Percentiles rank a stretch among this genome's conserved stretches.
phyloP scores from a whole-genome alignment of 768 basidiomycete species.

The Krasilnikovozyma curviuscula region DNA sequence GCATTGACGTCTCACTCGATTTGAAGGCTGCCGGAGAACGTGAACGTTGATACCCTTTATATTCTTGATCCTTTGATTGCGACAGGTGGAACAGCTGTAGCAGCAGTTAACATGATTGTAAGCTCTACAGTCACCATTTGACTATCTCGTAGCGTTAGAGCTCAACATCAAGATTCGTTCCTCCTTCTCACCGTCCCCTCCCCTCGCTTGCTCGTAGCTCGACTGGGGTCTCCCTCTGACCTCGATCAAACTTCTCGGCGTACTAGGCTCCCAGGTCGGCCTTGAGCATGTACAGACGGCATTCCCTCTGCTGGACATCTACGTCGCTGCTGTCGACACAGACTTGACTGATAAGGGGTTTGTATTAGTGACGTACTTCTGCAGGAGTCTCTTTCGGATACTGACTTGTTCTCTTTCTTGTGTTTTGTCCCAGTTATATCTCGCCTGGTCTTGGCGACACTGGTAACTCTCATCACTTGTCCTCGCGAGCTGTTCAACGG shows the following conservation, averaged over 20 bases:
- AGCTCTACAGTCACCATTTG: neutral
- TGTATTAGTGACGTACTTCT: too few relatives aligned
- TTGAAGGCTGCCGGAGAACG: slow-evolving; percentile 51
- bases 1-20: neutral
- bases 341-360: slow-evolving; percentile 52
- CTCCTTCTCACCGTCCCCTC: neutral
- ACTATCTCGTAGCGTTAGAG: neutral
- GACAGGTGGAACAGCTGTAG: slow-evolving; percentile 77
- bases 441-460: slow-evolving; percentile 8
- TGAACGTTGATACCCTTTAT: slow-evolving; percentile 64
- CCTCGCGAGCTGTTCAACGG: too few relatives aligned
- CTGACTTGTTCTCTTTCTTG: too few relatives aligned
- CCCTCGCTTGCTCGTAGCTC: slow-evolving; percentile 13
- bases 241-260: slow-evolving; percentile 59
- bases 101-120: slow-evolving; percentile 64
- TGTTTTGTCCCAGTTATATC: too few relatives aligned
- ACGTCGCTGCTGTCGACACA: slow-evolving; percentile 64
- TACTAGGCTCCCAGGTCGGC: slow-evolving; percentile 62
- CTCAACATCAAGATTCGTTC: slow-evolving; percentile 48
- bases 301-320: slow-evolving; percentile 72
- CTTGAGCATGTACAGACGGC: slow-evolving; percentile 42
- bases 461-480: too few relatives aligned
- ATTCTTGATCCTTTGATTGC: slow-evolving; percentile 83
- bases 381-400: too few relatives aligned
- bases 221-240: slow-evolving; percentile 33